phyloP scores from a whole-genome alignment of 805 yeast genomes.

The Wickerhamiella siamensis region DNA sequence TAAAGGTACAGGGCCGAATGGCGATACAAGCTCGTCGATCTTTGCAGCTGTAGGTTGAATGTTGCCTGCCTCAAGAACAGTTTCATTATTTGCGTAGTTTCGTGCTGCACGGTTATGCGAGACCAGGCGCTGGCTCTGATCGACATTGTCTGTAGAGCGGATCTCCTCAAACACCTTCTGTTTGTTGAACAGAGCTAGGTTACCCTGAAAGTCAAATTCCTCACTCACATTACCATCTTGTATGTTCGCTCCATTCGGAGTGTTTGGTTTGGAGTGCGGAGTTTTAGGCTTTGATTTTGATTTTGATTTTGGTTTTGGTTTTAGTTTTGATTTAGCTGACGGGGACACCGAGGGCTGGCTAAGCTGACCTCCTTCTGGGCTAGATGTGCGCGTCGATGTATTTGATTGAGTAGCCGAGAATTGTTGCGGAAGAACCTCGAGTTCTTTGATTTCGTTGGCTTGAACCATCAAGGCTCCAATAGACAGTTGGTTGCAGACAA shows the following conservation, averaged over 20 bases:
- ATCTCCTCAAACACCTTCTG: conserved; percentile 64
- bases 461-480: conserved; percentile 5
- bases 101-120: conserved; percentile 43
- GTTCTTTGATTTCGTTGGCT: conserved; percentile 14
- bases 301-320: background rate
- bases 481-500: background rate
- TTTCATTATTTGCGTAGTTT: conserved; percentile 57
- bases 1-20: conserved; percentile 15
- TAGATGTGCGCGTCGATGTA: conserved; percentile 1
- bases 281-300: background rate
- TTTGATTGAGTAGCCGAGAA: background rate
- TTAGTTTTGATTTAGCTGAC: background rate
- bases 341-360: conserved; percentile 3
- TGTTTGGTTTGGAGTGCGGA: background rate
- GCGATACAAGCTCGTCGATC: conserved; percentile 1
- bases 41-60: conserved; percentile 15
- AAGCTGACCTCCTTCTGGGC: background rate
- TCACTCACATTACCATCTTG: conserved; percentile 21
- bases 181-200: conserved; percentile 71
- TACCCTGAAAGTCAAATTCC: conserved; percentile 81
- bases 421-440: conserved; percentile 12
- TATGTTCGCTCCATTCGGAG: conserved; percentile 1
- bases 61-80: conserved; percentile 54
- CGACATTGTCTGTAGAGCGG: conserved; percentile 45
- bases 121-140: conserved; percentile 50